Percentiles rank a stretch among this genome's conserved stretches.
phyloP scores from a whole-genome alignment of 2,329 filamentous ascomycete species.

The Stachybotrys chlorohalonatus region DNA sequence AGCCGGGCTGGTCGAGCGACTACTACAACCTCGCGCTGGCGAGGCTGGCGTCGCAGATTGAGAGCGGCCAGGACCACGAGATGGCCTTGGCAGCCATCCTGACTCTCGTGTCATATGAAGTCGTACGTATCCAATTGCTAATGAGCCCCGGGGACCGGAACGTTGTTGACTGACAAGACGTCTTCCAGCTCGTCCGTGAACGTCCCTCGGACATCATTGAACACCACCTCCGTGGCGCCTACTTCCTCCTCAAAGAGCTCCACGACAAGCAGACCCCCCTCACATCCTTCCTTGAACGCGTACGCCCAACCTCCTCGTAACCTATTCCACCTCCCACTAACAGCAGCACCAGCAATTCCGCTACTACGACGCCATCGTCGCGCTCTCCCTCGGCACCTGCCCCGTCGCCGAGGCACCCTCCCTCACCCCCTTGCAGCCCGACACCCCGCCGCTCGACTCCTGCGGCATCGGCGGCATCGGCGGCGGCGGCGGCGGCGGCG shows the following conservation, averaged over 20 bases:
- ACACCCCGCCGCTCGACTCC: background rate
- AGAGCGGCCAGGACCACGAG: background rate
- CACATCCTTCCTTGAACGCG: background rate
- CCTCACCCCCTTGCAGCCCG: background rate
- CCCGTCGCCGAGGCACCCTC: background rate
- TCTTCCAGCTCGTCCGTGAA: background rate
- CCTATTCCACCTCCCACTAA: background rate
- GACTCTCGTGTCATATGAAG: background rate
- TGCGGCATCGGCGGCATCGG: background rate
- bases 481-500: background rate
- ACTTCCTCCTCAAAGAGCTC: background rate
- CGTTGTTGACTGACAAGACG: background rate
- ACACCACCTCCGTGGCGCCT: background rate
- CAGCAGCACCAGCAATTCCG: background rate
- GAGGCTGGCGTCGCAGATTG: background rate
- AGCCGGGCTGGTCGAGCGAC: background rate
- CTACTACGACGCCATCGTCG: slow-evolving; percentile 1
- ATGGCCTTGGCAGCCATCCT: background rate
- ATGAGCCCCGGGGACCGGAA: background rate
- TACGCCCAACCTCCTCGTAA: background rate
- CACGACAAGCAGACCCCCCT: background rate
- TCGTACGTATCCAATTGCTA: background rate
- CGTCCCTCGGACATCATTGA: background rate
- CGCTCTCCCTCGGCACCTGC: background rate
- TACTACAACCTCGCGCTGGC: background rate